Base-by-base conservation (phyloP, 1,139 yeast species). In the Yamadazyma diospyri region DNA sequence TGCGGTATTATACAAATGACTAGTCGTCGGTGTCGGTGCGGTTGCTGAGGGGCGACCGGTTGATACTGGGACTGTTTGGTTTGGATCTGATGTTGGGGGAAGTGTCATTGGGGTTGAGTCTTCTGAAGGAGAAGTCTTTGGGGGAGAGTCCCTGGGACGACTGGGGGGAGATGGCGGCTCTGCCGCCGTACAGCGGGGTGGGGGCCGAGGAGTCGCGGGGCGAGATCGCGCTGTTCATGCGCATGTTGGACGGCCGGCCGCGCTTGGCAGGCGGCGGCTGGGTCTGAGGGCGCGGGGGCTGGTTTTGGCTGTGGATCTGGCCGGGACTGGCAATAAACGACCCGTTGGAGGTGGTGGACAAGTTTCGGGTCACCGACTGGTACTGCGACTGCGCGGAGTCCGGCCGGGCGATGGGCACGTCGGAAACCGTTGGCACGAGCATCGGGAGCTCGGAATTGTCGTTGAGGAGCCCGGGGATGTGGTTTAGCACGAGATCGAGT, bases 401-500 rank as follows among this genome's bases (percentile, higher is more conserved):
- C 9, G 39, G 39, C 20, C 39, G 26, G 2, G 38, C 35, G 14
- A 32, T 53, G 19, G 59, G 57, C 23, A 51, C 42, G 12, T 53
- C 52, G 11, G 59, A 57, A 4, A 62, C 69, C 29, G 57, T 59
- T 1, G 71, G 69, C 2, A 59, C 55, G 24, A 62, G 52, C 50
- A 63, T 55, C 3, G 75, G 71, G 31, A 64, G 45, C 19, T 68
- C 76, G 2, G 53, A 47, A 34, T 56, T 55, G 32, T 73, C 81
- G 29, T 63, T 68, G 26, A 79, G 54, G 22, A 82, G 55, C 0
- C 86, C 89, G 0, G 89, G 89, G 21, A 83, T 73, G 40, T 81
- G 85, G 23, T 65, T 62, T 33, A 81, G 57, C 6, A 83, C 69
- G 46, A 78, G 64, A 52, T 85, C 92, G 38, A 86, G 71, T 47